Base-by-base conservation (phyloP, 805 yeast genomes). In the Myxozyma nipponensis region DNA sequence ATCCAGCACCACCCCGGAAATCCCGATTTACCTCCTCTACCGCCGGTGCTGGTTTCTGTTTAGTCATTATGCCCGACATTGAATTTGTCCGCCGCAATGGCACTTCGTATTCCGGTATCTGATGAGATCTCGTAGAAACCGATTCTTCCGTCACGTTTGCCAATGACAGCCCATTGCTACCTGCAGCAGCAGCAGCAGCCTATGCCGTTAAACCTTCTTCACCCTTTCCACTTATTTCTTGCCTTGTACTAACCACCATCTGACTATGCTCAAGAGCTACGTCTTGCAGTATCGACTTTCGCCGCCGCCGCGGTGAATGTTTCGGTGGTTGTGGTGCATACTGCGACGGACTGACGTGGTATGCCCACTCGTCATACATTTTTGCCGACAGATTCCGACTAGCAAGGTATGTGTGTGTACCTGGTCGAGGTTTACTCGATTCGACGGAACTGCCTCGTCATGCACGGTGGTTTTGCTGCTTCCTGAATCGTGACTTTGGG, bases 291-390 rank as follows among this genome's bases (percentile, higher is more conserved):
- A 53, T 53, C 35, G 58, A 54, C 34, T 53, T 53, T 28, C 57
- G 44, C 25, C 58, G 49, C 45, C 58, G 52, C 19, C 58, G 49
- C 21, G 15, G 49, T 23, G 41, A 40, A 43, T 54, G 58, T 26
- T 49, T 49, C 13, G 46, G 28, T 7, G 58, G 58, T 22, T 54
- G 58, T 21, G 58, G 56, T 10, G 56, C 56, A 35, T 54, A 54
- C 23, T 52, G 58, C 26, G 50, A 42, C 39, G 58, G 56, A 30
- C 49, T 54, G 39, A 49, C 58, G 37, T 55, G 59, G 28, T 53
- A 55, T 18, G 59, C 59, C 59, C 59, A 55, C 21, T 55, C 59
- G 52, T 55, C 59, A 37, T 52, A 55, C 59, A 55, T 55, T 28
- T 28, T n/a, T n/a, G n/a, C n/a, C n/a, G n/a, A n/a, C n/a, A n/a